Conservation (phyloP, 2,329 filamentous ascomycete species). For the Claviceps quebecensis region DNA sequence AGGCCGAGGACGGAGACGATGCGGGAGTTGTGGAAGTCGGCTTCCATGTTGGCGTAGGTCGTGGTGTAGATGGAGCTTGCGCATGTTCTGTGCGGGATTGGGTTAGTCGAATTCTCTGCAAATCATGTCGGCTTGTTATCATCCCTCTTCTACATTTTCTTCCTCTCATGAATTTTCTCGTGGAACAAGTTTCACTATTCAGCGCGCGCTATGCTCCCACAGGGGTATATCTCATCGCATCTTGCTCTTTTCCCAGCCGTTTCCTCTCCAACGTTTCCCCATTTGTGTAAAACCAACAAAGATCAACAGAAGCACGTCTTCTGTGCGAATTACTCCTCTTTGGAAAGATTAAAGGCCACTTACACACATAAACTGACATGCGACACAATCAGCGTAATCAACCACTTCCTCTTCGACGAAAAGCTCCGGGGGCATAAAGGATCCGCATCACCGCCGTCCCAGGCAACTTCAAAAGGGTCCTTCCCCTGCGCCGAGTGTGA, state of each 20-base stretch:
- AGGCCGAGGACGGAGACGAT: slow-evolving; percentile 68
- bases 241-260: too few relatives aligned
- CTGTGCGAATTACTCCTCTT: too few relatives aligned
- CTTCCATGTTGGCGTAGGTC: slow-evolving; percentile 63
- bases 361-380: slow-evolving; percentile 70
- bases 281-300: too few relatives aligned
- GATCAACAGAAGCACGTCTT: too few relatives aligned
- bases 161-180: neutral
- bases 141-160: neutral
- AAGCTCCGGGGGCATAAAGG: slow-evolving; percentile 62
- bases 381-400: slow-evolving; percentile 62
- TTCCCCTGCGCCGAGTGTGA: slow-evolving; percentile 11
- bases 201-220: too few relatives aligned
- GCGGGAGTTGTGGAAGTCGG: slow-evolving; percentile 57
- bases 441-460: slow-evolving; percentile 59
- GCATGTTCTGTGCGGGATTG: slow-evolving; percentile 45
- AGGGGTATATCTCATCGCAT: too few relatives aligned
- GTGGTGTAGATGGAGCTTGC: slow-evolving; percentile 80
- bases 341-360: slow-evolving; percentile 24
- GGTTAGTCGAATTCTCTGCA: neutral
- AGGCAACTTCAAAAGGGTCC: slow-evolving; percentile 54
- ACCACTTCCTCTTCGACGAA: slow-evolving; percentile 55
- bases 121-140: neutral
- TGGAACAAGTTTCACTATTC: neutral
- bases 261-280: too few relatives aligned